Percentiles rank a stretch among this genome's conserved stretches.
phyloP scores from a whole-genome alignment of 371 early-diverging fungal species.

The Mucor lusitanicus region DNA sequence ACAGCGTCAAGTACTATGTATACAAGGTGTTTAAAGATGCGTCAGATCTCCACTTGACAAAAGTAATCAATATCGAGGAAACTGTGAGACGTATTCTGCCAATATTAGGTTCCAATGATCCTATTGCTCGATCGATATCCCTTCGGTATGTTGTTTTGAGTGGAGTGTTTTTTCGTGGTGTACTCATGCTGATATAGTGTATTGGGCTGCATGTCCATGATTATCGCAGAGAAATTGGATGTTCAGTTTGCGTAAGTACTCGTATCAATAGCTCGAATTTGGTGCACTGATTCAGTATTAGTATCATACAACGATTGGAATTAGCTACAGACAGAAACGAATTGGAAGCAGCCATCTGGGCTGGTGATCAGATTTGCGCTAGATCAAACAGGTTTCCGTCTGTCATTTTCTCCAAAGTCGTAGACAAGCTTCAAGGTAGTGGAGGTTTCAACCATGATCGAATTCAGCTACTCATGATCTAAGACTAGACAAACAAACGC shows the following conservation, averaged over 20 bases:
- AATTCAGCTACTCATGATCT: not conserved
- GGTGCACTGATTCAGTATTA: not conserved
- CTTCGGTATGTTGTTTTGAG: conserved; percentile 42
- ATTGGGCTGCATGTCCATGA: conserved; percentile 59
- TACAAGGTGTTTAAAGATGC: conserved; percentile 55
- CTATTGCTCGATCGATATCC: conserved; percentile 54
- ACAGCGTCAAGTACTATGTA: conserved; percentile 53
- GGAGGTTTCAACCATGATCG: not conserved
- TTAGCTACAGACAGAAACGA: conserved; percentile 54
- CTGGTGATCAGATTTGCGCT: conserved; percentile 57
- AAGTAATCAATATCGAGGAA: conserved; percentile 60
- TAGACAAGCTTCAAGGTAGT: conserved; percentile 32
- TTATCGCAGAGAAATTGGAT: conserved; percentile 55
- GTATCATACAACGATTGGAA: conserved; percentile 45
- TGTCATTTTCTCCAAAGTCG: conserved; percentile 45
- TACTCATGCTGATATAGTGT: conserved; percentile 29
- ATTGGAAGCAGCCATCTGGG: conserved; percentile 60
- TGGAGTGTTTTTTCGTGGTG: too few relatives aligned
- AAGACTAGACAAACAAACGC: conserved; percentile 24
- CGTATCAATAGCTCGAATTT: not conserved
- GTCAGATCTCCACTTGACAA: conserved; percentile 49
- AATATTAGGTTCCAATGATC: conserved; percentile 56
- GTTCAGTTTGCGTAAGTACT: conserved; percentile 57
- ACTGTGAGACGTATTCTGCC: conserved; percentile 54
- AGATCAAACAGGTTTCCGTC: conserved; percentile 52